Evolutionary conservation across 352 stramenopile species (phyloP), one percentile per base, ranked within the genome.

Genomic region (Phytophthora crassamura): DNA sequence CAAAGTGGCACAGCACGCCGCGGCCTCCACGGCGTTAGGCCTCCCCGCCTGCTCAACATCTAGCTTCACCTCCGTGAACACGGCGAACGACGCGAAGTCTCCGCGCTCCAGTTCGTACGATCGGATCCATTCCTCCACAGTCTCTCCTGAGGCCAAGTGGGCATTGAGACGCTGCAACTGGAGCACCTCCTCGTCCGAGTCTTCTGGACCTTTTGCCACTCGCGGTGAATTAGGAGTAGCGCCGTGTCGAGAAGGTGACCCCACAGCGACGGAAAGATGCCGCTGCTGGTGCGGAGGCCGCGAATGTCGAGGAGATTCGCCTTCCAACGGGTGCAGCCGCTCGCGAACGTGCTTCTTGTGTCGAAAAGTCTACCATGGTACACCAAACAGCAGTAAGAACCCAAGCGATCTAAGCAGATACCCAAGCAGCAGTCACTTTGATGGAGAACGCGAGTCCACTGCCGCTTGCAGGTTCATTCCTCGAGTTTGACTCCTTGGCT

Each of bases 21-120:
- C 86, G 33, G 77, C 82, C 54, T 94, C 84, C 12, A 94, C 76
- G 0, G 83, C 78, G 50, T 90, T 92, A 0, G 86, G 86, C 8
- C 84, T 73, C 3, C 79, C 83, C 4, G 74, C 70, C 3, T 82
- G 61, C 2, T 50, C 43, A 20, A 82, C 68, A 30, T 94, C 83
- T 11, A 94, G 58, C 51, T 94, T 94, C 32, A 86, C 69, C 59
- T 94, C 86, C 0, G 84, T 88, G 34, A 91, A 89, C 8, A 94
- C 72, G 7, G 86, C 83, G 47, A 91, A 94, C 7, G 84, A 92
- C 30, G 84, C 68, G 38, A 94, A 94, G 34, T 78, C 74, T 10
- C 75, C 36, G 8, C 82, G 86, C 36, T 94, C 84, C 1, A 64
- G 50, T 49, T 94, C 82, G 63, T 94, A 94, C 20, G 72, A 82